Evolutionary conservation across 208 protist genomes (phyloP), one percentile per base, ranked within the genome.

Genomic region (Herpetomonas tarakana): DNA sequence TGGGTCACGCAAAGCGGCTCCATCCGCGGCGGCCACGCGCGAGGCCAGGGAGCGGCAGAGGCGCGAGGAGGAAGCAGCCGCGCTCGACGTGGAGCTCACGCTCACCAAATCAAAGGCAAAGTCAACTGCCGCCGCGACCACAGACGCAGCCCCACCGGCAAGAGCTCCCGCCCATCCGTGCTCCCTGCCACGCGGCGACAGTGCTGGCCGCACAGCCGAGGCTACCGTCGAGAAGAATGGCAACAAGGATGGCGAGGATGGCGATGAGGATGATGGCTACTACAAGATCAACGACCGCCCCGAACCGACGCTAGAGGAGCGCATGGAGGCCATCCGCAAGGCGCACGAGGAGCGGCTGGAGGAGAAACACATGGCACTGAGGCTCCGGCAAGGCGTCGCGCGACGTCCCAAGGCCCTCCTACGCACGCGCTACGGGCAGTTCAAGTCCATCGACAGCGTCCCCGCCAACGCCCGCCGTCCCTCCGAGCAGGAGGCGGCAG

Each of bases 331-430:
- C 1, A 41, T 90, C 28, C 58, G 74, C 24, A 75, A 85, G 49
- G 60, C 60, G 28, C 72, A 80, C 24, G 65, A 83, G 27, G 60
- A 74, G 25, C 62, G 72, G n/a, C 68, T 79, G 4, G 56, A 62
- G 24, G 69, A 64, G 45, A 71, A 64, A 31, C 65, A 73, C 18
- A 45, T 70, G 26, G 7, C 62, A 29, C 14, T 38, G 35, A 65
- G 71, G 24, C 51, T 47, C 2, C 60, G 71, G 19, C 71, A 75
- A 7, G 76, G 78, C 16, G 65, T 93, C 4, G 87, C 83, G 18
- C 74, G 73, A 2, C 71, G 87, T 18, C 87, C 87, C 9, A 68
- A 78, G 44, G 71, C 65, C 18, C 81, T 93, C 7, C 58, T 78
- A 7, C 77, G 87, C 24, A 76, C 68, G 21, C 62, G 74, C 0